Evolutionary conservation across 371 early-diverging fungal species (phyloP), one percentile per base, ranked within the genome.

Genomic region (Rhizopus microsporus): DNA sequence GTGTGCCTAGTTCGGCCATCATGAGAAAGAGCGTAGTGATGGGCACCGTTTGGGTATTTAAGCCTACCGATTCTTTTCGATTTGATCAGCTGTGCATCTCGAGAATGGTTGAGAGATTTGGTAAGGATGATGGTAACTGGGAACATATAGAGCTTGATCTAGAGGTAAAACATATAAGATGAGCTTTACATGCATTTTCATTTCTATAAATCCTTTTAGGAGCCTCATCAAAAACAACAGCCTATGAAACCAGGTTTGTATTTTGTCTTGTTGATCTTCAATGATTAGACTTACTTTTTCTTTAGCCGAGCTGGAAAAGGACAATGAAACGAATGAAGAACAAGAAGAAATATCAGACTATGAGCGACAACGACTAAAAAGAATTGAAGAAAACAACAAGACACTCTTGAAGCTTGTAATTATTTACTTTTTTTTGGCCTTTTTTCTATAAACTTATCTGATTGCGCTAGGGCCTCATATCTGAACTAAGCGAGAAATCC

Each of bases 21-120:
- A 85, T 85, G 45, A 83, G 93, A 47, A 89, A 91, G 45, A 87
- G 89, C 54, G 89, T 92, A 4, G 91, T 92, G 0, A 93, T 94
- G 93, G 96, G 94, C 6, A 93, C 93, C 1, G 93, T 92, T 0
- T 94, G 94, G 94, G 81, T 88, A 0, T 93, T 95, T 63, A 81
- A 80, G 49, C 85, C 88, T 2, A 81, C 78, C 4, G 62, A 67
- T 15, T 65, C 67, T 5, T 75, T 79, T 45, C 54, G 69, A 8
- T 86, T 92, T 65, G 73, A 80, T 5, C 75, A 80, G 7, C 77
- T 93, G 10, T 90, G 89, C 60, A 80, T 87, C 33, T 91, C 93
- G 2, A 81, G 93, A 34, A 91, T 93, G 88, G 89, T 88, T 1
- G 90, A 94, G 64, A 82, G 94, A 7, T 94, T 94, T 70, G 94